Evolutionary conservation across 805 yeast genomes (phyloP).

Genomic region (Wickerhamiella azyma): DNA sequence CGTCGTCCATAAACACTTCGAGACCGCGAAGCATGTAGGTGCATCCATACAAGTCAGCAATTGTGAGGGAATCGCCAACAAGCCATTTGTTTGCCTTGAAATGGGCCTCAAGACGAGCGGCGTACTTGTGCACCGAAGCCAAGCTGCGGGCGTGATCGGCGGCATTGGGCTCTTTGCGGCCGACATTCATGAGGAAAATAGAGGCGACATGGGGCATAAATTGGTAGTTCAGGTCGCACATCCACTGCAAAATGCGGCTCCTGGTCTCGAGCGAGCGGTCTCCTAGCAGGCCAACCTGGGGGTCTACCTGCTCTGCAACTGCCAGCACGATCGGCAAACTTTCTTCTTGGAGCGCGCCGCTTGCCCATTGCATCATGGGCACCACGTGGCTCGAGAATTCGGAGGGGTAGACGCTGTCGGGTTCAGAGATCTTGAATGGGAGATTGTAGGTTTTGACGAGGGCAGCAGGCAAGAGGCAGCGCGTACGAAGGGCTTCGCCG

Average conservation of each 20-base stretch:
- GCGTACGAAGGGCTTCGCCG: conserved; percentile 18
- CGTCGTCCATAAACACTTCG: conserved; percentile 43
- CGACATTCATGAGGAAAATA: conserved; percentile 48
- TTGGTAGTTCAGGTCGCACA: conserved; percentile 64
- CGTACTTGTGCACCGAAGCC: conserved; percentile 29
- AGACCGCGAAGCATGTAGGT: conserved; percentile 41
- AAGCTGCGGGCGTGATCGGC: conserved; percentile 39
- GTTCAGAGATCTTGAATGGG: conserved; percentile 37
- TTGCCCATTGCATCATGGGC: conserved; percentile 36
- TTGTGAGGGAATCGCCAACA: conserved; percentile 50
- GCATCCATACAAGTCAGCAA: conserved; percentile 54
- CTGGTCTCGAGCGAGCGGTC: conserved; percentile 39
- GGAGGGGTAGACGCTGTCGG: conserved; percentile 32
- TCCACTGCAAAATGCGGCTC: conserved; percentile 61
- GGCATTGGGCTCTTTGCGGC: conserved; percentile 66
- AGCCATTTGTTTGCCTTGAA: conserved; percentile 49
- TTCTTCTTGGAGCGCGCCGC: conserved; percentile 7
- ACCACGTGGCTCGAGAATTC: conserved; percentile 44
- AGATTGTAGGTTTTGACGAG: conserved; percentile 42
- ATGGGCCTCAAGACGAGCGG: conserved; percentile 31
- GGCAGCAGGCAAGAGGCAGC: conserved; percentile 13
- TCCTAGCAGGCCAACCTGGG: conserved; percentile 42
- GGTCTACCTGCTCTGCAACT: conserved; percentile 8
- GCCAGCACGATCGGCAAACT: conserved; percentile 8
- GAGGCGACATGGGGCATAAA: conserved; percentile 30